phyloP scores from a whole-genome alignment of 2,329 filamentous ascomycete species.

The Neofusicoccum parvum region DNA sequence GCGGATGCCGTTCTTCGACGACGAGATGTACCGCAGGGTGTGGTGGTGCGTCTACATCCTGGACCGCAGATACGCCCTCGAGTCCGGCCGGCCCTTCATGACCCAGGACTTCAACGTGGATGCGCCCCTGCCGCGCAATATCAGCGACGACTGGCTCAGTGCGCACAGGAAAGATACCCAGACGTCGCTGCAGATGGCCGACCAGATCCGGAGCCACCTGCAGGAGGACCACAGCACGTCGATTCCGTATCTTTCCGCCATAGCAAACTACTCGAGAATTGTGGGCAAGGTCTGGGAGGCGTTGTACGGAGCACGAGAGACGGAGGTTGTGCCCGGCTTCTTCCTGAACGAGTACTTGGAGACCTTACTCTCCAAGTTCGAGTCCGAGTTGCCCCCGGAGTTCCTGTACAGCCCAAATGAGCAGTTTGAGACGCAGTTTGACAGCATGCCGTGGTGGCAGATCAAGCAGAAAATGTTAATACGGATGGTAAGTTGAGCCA shows the following conservation, averaged over 20 bases:
- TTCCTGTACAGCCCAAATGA: background rate
- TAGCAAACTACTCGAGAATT: background rate
- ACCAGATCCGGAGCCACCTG: background rate
- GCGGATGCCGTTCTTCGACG: background rate
- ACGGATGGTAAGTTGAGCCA: background rate
- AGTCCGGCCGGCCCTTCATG: background rate
- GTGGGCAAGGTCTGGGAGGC: background rate
- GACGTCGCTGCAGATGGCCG: background rate
- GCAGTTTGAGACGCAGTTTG: background rate
- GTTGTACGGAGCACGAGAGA: background rate
- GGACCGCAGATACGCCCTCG: background rate
- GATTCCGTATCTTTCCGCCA: background rate
- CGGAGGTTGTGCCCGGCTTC: background rate
- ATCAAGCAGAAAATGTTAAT: background rate
- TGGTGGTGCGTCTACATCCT: background rate
- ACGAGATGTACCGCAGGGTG: background rate
- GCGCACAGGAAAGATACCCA: background rate
- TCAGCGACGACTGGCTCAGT: background rate
- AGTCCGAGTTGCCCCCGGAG: background rate
- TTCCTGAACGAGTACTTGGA: background rate
- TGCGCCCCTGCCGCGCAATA: background rate
- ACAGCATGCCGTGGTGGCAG: background rate
- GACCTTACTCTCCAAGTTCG: background rate
- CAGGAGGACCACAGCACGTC: background rate
- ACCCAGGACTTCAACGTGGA: background rate